These are phyloP conservation scores for Phyllosticta citribraziliensis DNA, from an alignment of 2,329 filamentous ascomycete genomes.

Conservation along the genomic window DNA sequence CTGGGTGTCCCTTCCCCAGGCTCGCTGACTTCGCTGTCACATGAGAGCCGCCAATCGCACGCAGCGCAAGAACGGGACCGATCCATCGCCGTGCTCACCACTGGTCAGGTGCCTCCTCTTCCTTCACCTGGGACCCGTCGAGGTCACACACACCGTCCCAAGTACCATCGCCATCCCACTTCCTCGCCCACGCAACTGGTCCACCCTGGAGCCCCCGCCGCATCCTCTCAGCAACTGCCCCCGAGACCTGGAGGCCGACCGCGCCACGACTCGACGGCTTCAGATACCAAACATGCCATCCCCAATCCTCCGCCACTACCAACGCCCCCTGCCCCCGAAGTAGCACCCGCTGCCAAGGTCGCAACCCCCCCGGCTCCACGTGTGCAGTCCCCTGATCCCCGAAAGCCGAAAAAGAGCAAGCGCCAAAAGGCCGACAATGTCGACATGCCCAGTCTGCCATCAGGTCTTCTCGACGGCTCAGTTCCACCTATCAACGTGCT, in stretches of 20 bases:
- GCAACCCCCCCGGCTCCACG: slow-evolving; percentile 40
- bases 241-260: slow-evolving; percentile 22
- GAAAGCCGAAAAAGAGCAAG: slow-evolving; percentile 38
- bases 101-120: slow-evolving; percentile 68
- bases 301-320: slow-evolving; percentile 44
- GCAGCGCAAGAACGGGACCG: slow-evolving; percentile 46
- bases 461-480: slow-evolving; percentile 60
- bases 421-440: slow-evolving; percentile 29
- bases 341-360: slow-evolving; percentile 31
- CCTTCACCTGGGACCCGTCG: slow-evolving; percentile 69
- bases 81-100: slow-evolving; percentile 71
- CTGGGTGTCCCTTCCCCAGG: slow-evolving; percentile 32
- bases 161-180: slow-evolving; percentile 62
- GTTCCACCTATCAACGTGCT: slow-evolving; percentile 95
- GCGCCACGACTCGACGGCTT: slow-evolving; percentile 32
- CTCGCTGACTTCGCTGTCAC: slow-evolving; percentile 23
- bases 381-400: slow-evolving; percentile 39
- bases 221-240: slow-evolving; percentile 20
- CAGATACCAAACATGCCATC: slow-evolving; percentile 32
- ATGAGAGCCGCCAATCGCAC: slow-evolving; percentile 29
- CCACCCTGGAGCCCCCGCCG: slow-evolving; percentile 30
- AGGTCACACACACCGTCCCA: slow-evolving; percentile 50
- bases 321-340: slow-evolving; percentile 38
- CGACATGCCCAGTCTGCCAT: slow-evolving; percentile 36
- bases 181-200: slow-evolving; percentile 64